Conservation (phyloP, 75 land plant genomes). For the Cryptomeria japonica region DNA sequence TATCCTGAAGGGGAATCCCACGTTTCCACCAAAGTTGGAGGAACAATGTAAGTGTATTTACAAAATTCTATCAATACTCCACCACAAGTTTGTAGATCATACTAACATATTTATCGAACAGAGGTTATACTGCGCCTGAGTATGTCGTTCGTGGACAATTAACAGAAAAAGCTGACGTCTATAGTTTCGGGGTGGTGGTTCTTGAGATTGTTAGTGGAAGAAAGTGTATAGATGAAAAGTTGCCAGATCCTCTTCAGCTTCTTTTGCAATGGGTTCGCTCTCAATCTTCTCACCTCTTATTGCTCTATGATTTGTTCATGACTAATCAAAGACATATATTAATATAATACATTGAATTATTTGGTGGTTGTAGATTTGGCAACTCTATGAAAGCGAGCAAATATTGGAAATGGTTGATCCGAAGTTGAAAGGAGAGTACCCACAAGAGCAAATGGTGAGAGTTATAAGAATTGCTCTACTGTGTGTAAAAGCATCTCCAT, state of each 20-base stretch:
- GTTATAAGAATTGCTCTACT: slow-evolving; percentile 8
- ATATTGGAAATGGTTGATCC: background rate
- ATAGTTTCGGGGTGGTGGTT: slow-evolving; percentile 23
- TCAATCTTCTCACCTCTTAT: too few species aligned
- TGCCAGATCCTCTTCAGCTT: background rate
- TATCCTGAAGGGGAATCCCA: slow-evolving; percentile 15
- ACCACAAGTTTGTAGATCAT: background rate
- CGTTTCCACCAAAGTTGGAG: slow-evolving; percentile 23
- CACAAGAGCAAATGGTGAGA: background rate
- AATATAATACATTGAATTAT: background rate
- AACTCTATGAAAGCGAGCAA: background rate
- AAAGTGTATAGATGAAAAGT: background rate
- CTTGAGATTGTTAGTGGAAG: slow-evolving; percentile 13
- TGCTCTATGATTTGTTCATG: too few species aligned
- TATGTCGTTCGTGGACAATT: slow-evolving; percentile 9
- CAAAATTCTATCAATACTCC: background rate
- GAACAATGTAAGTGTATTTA: slow-evolving; percentile 13
- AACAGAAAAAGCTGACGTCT: slow-evolving; percentile 24
- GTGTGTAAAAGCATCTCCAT: background rate
- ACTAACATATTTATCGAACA: background rate
- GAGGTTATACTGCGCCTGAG: slow-evolving; percentile 18
- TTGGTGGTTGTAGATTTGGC: background rate
- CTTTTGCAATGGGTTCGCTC: background rate
- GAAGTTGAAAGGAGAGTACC: background rate
- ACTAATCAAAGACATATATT: too few species aligned